phyloP scores from a whole-genome alignment of 2,329 filamentous ascomycete genomes.

The Stagonosporopsis cucurbitacearum region DNA sequence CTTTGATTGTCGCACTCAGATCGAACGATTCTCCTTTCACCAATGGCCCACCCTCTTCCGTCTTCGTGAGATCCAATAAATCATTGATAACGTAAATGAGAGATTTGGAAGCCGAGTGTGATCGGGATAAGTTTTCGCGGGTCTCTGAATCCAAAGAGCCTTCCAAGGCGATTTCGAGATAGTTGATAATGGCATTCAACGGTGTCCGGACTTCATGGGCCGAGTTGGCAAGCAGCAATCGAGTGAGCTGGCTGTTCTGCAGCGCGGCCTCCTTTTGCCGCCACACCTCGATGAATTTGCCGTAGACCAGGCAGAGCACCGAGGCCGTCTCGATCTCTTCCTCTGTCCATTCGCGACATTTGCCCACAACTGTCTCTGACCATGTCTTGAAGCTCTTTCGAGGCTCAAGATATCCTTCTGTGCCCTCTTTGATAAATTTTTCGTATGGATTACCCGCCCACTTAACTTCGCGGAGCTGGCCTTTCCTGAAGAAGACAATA shows the following conservation, averaged over 20 bases:
- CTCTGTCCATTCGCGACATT: conserved; percentile 86
- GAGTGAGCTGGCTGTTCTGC: conserved; percentile 81
- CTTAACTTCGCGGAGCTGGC: conserved; percentile 76
- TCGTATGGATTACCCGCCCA: conserved; percentile 90
- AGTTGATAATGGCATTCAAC: conserved; percentile 93
- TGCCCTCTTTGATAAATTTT: conserved; percentile 75
- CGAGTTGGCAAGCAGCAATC: conserved; percentile 81
- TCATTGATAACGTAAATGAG: conserved; percentile 95
- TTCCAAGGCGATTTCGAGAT: conserved; percentile 88
- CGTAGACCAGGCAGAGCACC: conserved; percentile 85
- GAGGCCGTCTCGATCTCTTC: conserved; percentile 89
- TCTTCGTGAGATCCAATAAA: conserved; percentile 84
- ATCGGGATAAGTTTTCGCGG: conserved; percentile 80
- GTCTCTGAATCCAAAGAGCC: conserved; percentile 80
- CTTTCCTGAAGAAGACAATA: conserved; percentile 87
- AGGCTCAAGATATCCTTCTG: conserved; percentile 76
- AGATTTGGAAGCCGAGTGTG: conserved; percentile 90
- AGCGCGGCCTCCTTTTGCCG: conserved; percentile 85
- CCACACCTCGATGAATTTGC: conserved; percentile 92
- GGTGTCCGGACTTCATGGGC: conserved; percentile 92
- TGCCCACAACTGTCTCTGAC: conserved; percentile 81
- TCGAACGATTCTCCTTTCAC: conserved; percentile 84
- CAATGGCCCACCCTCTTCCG: conserved; percentile 79
- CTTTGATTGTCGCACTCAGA: conserved; percentile 71
- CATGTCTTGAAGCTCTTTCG: conserved; percentile 80